phyloP scores from a whole-genome alignment of 805 yeast genomes.

The Yarrowia sp. region DNA sequence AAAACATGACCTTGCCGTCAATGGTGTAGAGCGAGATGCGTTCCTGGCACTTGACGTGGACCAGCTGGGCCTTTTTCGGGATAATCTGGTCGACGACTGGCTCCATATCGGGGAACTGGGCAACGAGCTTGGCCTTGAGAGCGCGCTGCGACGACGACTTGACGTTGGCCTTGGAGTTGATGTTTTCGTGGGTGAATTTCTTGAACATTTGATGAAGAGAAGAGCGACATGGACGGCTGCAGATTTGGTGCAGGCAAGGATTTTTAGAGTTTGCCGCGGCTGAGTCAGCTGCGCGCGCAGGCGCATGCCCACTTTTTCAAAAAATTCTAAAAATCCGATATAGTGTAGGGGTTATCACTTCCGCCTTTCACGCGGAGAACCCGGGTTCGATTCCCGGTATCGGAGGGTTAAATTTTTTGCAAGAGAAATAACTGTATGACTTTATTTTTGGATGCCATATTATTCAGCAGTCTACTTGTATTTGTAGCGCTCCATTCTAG shows the following conservation, averaged over 20 bases:
- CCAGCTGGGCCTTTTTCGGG: constrained; percentile 84
- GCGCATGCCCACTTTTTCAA: neutral
- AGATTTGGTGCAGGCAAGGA: constrained; percentile 24
- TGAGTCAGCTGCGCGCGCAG: neutral
- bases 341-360: constrained; percentile 28
- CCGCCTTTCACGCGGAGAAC: constrained; percentile 26
- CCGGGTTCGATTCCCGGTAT: constrained; percentile 28
- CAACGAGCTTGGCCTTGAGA: constrained; percentile 69
- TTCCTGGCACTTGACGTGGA: constrained; percentile 83
- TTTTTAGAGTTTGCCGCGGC: neutral
- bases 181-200: constrained; percentile 77
- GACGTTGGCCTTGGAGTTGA: constrained; percentile 86
- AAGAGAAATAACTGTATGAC: neutral
- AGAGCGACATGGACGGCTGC: neutral
- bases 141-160: constrained; percentile 93
- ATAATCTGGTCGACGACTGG: constrained; percentile 73
- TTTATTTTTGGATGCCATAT: too few relatives aligned
- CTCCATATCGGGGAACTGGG: constrained; percentile 72
- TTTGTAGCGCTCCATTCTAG: too few relatives aligned
- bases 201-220: constrained; percentile 26
- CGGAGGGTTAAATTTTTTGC: constrained; percentile 5
- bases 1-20: constrained; percentile 70
- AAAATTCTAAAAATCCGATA: constrained; percentile 21
- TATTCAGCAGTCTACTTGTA: neutral
- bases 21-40: constrained; percentile 74